Evolutionary conservation across 2,329 filamentous ascomycete genomes (phyloP), one percentile per base, ranked within the genome.

Genomic region (Fusarium chlamydosporum): DNA sequence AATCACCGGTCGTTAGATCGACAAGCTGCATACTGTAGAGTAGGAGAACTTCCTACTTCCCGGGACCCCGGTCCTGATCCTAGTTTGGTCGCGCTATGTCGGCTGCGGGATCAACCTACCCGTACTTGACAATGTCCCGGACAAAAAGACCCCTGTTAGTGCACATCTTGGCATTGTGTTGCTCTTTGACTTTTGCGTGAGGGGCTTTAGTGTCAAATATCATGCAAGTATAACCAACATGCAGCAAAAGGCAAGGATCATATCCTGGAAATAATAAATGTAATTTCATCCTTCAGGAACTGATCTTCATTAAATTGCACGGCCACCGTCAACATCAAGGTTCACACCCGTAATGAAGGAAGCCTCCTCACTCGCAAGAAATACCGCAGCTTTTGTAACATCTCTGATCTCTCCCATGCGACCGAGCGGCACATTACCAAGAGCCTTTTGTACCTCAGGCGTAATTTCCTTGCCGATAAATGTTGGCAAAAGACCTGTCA

Each of bases 331-430:
- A 8, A 77, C 75, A 54, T 91, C 86, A 65, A 93, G 80, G 65
- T 91, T 90, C n/a, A 89, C 84, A 1, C 91, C 91, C 0, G 90
- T 92, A 66, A 94, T 86, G 72, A 93, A 93, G 4, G 82, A 84
- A 0, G 88, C 89, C 74, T 93, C 91, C 29, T 92, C 89, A 61
- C 89, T 91, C 3, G 89, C 89, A 45, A 94, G 77, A 75, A 90
- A 94, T 18, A 89, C 83, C 65, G 87, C 89, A 27, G 90, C 89
- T 72, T 92, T 92, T 4, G 89, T 91, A 35, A 94, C 85, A 76
- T 94, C 91, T 11, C 54, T 38, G 5, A 68, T 56, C 59, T 68
- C 48, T 4, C 64, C 65, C 62, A 67, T 81, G 15, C 87, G 79
- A 4, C 86, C 86, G 1, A 89, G 77, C 0, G 86, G 87, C 9